Evolutionary conservation across 495 filamentous ascomycete genomes (phyloP).

Genomic region (Penicillium argentinense): DNA sequence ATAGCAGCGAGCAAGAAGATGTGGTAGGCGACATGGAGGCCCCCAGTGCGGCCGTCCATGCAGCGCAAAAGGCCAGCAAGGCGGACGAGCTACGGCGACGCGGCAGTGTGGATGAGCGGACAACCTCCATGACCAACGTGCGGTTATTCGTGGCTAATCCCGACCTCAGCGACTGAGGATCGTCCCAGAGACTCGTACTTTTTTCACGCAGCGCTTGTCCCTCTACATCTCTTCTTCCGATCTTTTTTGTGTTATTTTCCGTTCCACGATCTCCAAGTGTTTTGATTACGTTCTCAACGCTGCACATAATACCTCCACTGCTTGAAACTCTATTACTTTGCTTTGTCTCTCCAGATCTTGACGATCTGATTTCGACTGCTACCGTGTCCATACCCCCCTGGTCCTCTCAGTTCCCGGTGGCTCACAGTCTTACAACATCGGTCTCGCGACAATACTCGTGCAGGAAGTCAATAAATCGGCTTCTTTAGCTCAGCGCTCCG

Average conservation of each 20-base stretch:
- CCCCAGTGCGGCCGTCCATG: slow-evolving; percentile 38
- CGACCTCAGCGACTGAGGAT: slow-evolving; percentile 64
- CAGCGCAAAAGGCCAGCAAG: slow-evolving; percentile 66
- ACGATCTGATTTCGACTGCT: slow-evolving; percentile 4
- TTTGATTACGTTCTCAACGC: slow-evolving; percentile 10
- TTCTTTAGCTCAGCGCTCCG: background rate
- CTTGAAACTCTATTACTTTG: slow-evolving; percentile 12
- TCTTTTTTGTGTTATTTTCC: slow-evolving; percentile 9
- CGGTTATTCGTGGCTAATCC: slow-evolving; percentile 94
- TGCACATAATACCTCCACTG: slow-evolving; percentile 30
- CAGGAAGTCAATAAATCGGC: background rate
- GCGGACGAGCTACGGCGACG: slow-evolving; percentile 75
- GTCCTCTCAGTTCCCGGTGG: slow-evolving; percentile 4
- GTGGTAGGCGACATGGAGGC: slow-evolving; percentile 53
- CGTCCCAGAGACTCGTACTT: background rate
- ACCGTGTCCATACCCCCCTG: slow-evolving; percentile 18
- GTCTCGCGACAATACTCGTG: background rate
- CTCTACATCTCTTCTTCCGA: slow-evolving; percentile 12
- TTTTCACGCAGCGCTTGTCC: slow-evolving; percentile 17
- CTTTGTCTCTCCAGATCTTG: slow-evolving; percentile 15
- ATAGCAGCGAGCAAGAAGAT: slow-evolving; percentile 53
- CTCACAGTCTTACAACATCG: background rate
- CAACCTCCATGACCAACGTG: slow-evolving; percentile 77
- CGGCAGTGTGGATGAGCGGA: slow-evolving; percentile 93
- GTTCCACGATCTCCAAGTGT: slow-evolving; percentile 15